Conservation (phyloP, 768 basidiomycete species). For the Lanmaoa pseudosensibilis region DNA sequence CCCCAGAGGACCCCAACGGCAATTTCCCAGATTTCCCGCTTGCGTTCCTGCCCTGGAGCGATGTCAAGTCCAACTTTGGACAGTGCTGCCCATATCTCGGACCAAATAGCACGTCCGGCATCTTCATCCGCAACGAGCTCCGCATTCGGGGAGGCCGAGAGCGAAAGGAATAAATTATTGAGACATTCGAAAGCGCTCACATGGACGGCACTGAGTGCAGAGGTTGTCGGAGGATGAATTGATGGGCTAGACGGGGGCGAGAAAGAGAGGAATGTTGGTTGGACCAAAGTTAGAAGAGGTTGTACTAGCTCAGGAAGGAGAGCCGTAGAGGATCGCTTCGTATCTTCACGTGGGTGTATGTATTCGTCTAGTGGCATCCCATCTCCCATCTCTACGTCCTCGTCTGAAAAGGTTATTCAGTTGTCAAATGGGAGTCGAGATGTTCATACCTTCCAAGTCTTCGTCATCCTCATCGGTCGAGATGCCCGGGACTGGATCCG, state of each 20-base stretch:
- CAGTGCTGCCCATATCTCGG: conserved; percentile 63
- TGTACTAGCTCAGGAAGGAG: conserved; percentile 63
- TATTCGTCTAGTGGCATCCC: conserved; percentile 27
- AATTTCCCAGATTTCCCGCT: conserved; percentile 75
- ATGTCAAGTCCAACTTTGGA: conserved; percentile 57
- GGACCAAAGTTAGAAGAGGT: conserved; percentile 67
- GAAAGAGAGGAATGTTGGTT: conserved; percentile 81
- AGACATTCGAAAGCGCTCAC: conserved; percentile 85
- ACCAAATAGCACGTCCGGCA: conserved; percentile 59
- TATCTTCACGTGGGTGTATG: conserved; percentile 15
- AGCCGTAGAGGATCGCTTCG: conserved; percentile 27
- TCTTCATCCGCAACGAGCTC: conserved; percentile 45
- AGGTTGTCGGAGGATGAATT: conserved; percentile 85
- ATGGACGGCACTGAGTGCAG: conserved; percentile 80
- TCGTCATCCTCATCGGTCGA: conserved; percentile 35
- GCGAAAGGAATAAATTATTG: conserved; percentile 83
- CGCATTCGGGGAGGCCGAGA: conserved; percentile 49
- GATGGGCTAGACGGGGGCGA: conserved; percentile 68
- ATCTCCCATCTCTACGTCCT: conserved; percentile 42
- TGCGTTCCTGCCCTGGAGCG: conserved; percentile 62
- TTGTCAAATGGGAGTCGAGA: conserved; percentile 10
- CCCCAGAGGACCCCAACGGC: conserved; percentile 88
- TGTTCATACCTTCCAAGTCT: conserved; percentile 37
- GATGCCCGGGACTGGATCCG: conserved; percentile 59
- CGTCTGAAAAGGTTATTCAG: conserved; percentile 41